Percentiles rank a stretch among this genome's conserved stretches.
Conservation (phyloP, 2,329 filamentous ascomycete genomes). For the Dissoconium aciculare region DNA sequence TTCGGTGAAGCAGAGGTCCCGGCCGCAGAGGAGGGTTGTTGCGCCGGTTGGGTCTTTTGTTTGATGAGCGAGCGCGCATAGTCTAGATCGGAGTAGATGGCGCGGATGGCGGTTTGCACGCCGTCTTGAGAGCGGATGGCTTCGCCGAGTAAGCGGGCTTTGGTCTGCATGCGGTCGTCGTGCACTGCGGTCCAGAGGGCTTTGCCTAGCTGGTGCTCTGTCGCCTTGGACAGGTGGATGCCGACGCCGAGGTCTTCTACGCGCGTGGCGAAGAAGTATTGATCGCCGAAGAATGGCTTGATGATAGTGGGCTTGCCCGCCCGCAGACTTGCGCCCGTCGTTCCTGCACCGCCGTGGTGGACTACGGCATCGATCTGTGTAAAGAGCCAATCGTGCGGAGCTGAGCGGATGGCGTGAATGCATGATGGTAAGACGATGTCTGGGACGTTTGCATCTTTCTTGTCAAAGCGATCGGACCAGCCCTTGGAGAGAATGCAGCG, state of each 20-base stretch:
- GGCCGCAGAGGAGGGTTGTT: constrained; percentile 27
- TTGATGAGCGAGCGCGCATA: constrained; percentile 77
- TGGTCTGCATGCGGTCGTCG: constrained; percentile 78
- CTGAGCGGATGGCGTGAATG: constrained; percentile 76
- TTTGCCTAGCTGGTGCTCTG: constrained; percentile 67
- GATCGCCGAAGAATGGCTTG: constrained; percentile 93
- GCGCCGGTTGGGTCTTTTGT: no score
- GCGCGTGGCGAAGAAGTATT: constrained; percentile 84
- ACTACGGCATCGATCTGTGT: constrained; percentile 82
- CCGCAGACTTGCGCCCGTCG: constrained; percentile 80
- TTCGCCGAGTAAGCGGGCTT: constrained; percentile 67
- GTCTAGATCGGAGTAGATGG: constrained; percentile 86
- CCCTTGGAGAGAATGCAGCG: constrained; percentile 91
- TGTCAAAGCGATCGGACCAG: constrained; percentile 74
- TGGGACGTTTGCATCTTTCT: constrained; percentile 39
- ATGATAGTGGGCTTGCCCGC: constrained; percentile 89
- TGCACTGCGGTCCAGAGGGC: constrained; percentile 86
- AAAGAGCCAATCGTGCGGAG: constrained; percentile 95
- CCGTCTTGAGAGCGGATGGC: constrained; percentile 84
- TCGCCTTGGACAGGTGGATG: constrained; percentile 75
- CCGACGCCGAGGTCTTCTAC: constrained; percentile 91
- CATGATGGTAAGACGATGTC: constrained; percentile 61
- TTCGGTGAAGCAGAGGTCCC: neutral
- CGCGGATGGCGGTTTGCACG: constrained; percentile 78
- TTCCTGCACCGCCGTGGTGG: constrained; percentile 89